Evolutionary conservation across 1,284 basidiomycete genomes (phyloP).

Genomic region (Athelia psychrophila): DNA sequence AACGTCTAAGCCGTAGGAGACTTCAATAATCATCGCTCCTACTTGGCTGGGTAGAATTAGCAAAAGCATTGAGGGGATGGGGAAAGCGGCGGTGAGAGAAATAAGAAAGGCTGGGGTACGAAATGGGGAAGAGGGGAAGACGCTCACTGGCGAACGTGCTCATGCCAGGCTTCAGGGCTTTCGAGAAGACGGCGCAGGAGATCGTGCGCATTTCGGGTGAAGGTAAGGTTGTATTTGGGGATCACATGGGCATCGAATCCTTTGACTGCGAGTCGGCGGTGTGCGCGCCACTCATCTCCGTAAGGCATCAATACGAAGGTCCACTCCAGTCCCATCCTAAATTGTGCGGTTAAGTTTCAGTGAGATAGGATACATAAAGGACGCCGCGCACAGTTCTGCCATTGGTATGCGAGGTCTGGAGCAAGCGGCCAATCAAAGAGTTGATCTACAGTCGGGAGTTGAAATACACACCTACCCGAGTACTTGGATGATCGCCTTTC

Average conservation of each 20-base stretch:
- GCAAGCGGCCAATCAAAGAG: too few relatives aligned
- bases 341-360: not conserved
- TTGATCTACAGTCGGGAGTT: constrained; percentile 39
- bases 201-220: constrained; percentile 20
- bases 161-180: constrained; percentile 27
- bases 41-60: too few relatives aligned
- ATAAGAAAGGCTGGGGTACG: too few relatives aligned
- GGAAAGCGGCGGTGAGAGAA: too few relatives aligned
- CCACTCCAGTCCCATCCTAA: constrained; percentile 51
- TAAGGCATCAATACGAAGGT: constrained; percentile 52
- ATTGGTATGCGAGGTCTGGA: too few relatives aligned
- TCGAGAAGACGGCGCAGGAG: constrained; percentile 33
- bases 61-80: too few relatives aligned
- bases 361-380: constrained; percentile 2
- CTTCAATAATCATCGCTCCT: too few relatives aligned
- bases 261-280: constrained; percentile 45
- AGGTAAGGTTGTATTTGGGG: not conserved
- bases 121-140: not conserved
- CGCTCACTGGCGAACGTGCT: constrained; percentile 37
- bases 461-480: constrained; percentile 38
- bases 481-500: constrained; percentile 46
- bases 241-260: constrained; percentile 40
- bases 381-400: not conserved
- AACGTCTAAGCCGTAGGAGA: too few relatives aligned
- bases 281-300: constrained; percentile 45